Evolutionary conservation across 2,329 filamentous ascomycete genomes (phyloP).

Genomic region (Nigrospora sphaerica): DNA sequence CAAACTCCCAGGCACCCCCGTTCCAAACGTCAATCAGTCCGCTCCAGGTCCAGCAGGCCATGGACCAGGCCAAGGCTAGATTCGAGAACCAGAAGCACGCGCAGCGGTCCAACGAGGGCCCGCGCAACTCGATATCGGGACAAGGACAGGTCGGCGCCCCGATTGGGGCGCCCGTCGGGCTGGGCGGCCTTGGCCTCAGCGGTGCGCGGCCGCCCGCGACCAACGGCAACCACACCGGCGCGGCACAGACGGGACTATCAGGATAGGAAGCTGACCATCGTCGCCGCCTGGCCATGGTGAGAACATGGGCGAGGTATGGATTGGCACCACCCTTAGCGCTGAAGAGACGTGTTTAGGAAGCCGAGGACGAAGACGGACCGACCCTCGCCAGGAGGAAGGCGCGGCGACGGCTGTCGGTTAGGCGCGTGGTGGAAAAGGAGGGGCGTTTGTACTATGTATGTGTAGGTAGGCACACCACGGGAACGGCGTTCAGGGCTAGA

Average conservation of each 20-base stretch:
- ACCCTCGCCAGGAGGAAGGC: too few species aligned
- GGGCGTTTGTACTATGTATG: too few species aligned
- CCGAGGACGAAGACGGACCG: too few species aligned
- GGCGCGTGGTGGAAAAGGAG: too few species aligned
- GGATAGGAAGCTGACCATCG: too few species aligned
- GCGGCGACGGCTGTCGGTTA: too few species aligned
- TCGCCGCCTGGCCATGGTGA: too few species aligned
- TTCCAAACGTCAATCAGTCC: slow-evolving; percentile 22
- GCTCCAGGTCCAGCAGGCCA: slow-evolving; percentile 23
- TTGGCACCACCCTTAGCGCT: too few species aligned
- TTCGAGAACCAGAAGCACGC: slow-evolving; percentile 19
- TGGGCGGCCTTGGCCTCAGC: slow-evolving; percentile 22
- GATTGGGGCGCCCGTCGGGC: slow-evolving; percentile 20
- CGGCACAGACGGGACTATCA: neutral
- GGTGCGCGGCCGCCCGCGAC: slow-evolving; percentile 11
- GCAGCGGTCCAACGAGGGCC: slow-evolving; percentile 17
- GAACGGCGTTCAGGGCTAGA: too few species aligned
- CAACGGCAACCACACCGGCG: slow-evolving; percentile 14
- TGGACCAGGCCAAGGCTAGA: slow-evolving; percentile 23
- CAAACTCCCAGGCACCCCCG: slow-evolving; percentile 9
- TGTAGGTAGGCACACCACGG: too few species aligned
- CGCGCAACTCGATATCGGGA: slow-evolving; percentile 13
- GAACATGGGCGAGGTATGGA: too few species aligned
- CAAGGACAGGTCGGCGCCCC: slow-evolving; percentile 17
- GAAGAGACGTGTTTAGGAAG: too few species aligned